phyloP scores from a whole-genome alignment of 192 early-diverging fungal genomes.

The Pecoramyces ruminantium region DNA sequence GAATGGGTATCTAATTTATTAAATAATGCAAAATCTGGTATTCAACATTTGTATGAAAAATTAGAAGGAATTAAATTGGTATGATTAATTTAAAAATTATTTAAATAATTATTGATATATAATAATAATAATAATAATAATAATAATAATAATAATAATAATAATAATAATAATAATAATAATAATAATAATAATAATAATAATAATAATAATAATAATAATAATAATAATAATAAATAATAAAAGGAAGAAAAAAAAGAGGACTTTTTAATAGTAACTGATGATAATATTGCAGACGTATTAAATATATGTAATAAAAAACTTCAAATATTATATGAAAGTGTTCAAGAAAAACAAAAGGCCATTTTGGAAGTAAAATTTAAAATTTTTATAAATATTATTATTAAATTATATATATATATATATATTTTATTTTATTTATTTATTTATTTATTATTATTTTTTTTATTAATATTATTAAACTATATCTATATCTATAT shows the following conservation, averaged over 20 bases:
- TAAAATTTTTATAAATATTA: too few species aligned
- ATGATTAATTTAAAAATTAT: not conserved
- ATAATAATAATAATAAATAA: too few species aligned
- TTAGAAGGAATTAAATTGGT: slow-evolving; percentile 12
- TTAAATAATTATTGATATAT: slow-evolving; percentile 25
- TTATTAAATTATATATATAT: too few species aligned
- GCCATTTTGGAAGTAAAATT: not conserved
- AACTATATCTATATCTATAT: too few species aligned
- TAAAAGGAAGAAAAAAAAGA: too few species aligned
- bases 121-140: slow-evolving; percentile 1
- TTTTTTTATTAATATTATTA: too few species aligned
- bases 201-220: too few species aligned
- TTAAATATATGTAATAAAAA: not conserved
- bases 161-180: too few species aligned
- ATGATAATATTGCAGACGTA: not conserved
- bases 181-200: too few species aligned
- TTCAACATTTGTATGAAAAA: slow-evolving; percentile 38
- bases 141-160: too few species aligned
- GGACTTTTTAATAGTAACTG: not conserved
- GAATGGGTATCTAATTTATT: slow-evolving; percentile 27
- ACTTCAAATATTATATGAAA: not conserved
- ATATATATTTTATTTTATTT: too few species aligned
- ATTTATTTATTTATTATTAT: too few species aligned
- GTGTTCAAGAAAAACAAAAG: not conserved
- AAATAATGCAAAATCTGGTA: slow-evolving; percentile 25